These are phyloP conservation scores for Sugiyamaella castrensis DNA, from an alignment of 1,139 yeast genomes.

Conservation along the genomic window DNA sequence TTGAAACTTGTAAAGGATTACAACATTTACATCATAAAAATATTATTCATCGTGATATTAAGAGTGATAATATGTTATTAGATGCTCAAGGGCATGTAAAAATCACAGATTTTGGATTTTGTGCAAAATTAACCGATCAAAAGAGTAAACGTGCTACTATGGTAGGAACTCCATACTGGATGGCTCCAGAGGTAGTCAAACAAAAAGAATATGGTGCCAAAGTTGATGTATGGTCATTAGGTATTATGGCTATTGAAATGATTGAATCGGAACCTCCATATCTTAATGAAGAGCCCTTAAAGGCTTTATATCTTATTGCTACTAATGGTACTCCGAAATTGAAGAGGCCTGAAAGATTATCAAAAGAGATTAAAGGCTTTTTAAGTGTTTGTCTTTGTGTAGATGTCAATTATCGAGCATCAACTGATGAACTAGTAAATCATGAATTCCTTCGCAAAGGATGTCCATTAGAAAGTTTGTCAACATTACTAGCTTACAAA, in stretches of 20 bases:
- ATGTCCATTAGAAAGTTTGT: constrained; percentile 64
- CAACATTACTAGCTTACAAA: constrained; percentile 71
- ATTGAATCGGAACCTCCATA: constrained; percentile 98
- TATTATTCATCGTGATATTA: constrained; percentile 93
- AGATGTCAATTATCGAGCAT: constrained; percentile 88
- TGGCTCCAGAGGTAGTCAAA: constrained; percentile 99
- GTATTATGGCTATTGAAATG: constrained; percentile 98
- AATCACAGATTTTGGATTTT: constrained; percentile 96
- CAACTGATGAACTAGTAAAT: constrained; percentile 78
- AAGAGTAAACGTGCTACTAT: constrained; percentile 93
- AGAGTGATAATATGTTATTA: constrained; percentile 86
- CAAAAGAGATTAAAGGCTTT: constrained; percentile 79
- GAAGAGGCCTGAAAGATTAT: constrained; percentile 77
- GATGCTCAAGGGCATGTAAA: constrained; percentile 88
- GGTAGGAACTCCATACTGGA: constrained; percentile 99
- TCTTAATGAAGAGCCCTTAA: constrained; percentile 89
- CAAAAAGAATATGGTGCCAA: constrained; percentile 95
- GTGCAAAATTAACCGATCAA: constrained; percentile 92
- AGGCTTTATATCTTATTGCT: constrained; percentile 85
- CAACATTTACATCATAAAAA: constrained; percentile 88
- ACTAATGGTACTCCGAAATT: constrained; percentile 96
- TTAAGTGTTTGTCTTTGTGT: constrained; percentile 91
- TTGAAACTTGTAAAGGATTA: constrained; percentile 87
- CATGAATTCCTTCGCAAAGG: constrained; percentile 78
- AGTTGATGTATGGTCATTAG: constrained; percentile 97